phyloP scores from a whole-genome alignment of 1,284 basidiomycete species.

The Ganoderma lingzhi region DNA sequence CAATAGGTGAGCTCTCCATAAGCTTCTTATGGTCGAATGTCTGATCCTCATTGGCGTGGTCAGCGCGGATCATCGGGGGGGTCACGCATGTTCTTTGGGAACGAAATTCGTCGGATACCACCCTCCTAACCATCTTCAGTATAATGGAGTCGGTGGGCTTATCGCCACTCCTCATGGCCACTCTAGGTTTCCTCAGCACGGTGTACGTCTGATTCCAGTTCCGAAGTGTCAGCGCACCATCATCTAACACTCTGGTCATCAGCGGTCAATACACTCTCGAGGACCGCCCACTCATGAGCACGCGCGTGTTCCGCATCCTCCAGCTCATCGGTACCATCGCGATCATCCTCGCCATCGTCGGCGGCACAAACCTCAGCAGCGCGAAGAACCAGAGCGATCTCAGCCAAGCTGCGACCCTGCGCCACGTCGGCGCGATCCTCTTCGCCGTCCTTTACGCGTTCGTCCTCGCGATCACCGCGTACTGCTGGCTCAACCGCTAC shows the following conservation, averaged over 20 bases:
- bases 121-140: constrained; percentile 58
- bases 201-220: constrained; percentile 53
- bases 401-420: constrained; percentile 43
- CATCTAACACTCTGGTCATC: constrained; percentile 8
- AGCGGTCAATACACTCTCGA: constrained; percentile 35
- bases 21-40: not conserved
- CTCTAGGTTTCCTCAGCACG: constrained; percentile 65
- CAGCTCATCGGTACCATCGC: constrained; percentile 53
- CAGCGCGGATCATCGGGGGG: constrained; percentile 65
- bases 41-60: not conserved
- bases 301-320: constrained; percentile 33
- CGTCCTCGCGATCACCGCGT: constrained; percentile 51
- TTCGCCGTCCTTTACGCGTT: constrained; percentile 57
- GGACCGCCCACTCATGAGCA: constrained; percentile 25
- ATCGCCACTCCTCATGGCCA: constrained; percentile 59
- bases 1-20: not conserved
- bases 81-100: constrained; percentile 63
- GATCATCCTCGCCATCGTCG: constrained; percentile 58
- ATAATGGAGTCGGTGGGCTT: constrained; percentile 63
- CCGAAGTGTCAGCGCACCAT: not conserved
- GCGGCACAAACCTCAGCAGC: constrained; percentile 39
- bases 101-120: constrained; percentile 45
- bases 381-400: constrained; percentile 27
- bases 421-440: constrained; percentile 57
- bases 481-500: constrained; percentile 56